Evolutionary conservation across 225 moss, liverwort and hornwort genomes (phyloP).

Genomic region (Neckera pumila): DNA sequence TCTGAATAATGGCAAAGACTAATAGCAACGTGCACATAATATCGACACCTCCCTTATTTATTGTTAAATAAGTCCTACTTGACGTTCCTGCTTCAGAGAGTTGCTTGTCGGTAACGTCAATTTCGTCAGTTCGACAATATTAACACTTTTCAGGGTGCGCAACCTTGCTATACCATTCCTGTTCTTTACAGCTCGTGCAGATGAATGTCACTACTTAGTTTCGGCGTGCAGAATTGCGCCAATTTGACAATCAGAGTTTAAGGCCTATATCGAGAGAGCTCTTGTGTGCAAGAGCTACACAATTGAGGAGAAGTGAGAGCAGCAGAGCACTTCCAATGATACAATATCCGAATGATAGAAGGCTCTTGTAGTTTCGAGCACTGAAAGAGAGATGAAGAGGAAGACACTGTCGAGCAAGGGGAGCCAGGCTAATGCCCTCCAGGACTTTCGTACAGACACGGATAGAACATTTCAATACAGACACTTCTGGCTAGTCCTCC

Average conservation of each 20-base stretch:
- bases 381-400: background rate
- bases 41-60: background rate
- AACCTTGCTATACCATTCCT: background rate
- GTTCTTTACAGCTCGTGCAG: background rate
- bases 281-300: background rate
- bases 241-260: background rate
- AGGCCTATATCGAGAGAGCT: too few relatives aligned
- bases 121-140: background rate
- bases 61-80: background rate
- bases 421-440: background rate
- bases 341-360: background rate
- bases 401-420: background rate
- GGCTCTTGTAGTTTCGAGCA: background rate
- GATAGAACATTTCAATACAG: background rate
- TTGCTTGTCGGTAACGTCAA: background rate
- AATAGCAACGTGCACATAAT: background rate
- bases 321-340: background rate
- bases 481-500: background rate
- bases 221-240: background rate
- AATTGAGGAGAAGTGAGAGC: background rate
- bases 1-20: background rate
- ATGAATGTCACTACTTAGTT: too few relatives aligned
- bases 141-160: background rate
- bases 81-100: background rate
- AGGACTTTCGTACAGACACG: background rate